Percentiles rank a stretch among this genome's conserved stretches.
phyloP scores from a whole-genome alignment of 352 stramenopile genomes.

The Phytophthora pluvialis region DNA sequence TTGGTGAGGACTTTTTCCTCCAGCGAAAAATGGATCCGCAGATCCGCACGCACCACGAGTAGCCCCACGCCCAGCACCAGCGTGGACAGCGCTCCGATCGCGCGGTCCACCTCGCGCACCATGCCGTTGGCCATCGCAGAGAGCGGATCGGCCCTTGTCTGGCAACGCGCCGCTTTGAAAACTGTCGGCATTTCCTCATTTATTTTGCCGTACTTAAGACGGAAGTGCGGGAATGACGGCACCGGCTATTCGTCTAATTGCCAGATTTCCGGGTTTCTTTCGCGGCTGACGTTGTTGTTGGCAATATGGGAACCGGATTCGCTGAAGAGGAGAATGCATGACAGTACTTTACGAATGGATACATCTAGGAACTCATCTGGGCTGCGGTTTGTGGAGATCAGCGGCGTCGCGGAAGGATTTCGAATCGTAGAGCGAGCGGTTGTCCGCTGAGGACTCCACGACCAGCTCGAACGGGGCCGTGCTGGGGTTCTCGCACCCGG shows the following conservation, averaged over 20 bases:
- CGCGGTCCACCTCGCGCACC: constrained; percentile 80
- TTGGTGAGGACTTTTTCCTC: constrained; percentile 3
- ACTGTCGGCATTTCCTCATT: constrained; percentile 27
- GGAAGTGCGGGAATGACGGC: constrained; percentile 1
- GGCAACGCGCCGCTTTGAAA: constrained; percentile 21
- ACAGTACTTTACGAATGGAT: constrained; percentile 19
- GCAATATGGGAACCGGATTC: background rate
- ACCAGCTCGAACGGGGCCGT: constrained; percentile 55
- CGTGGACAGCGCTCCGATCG: constrained; percentile 78
- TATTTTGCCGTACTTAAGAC: constrained; percentile 37
- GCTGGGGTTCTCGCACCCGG: constrained; percentile 29
- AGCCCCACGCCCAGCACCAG: constrained; percentile 78
- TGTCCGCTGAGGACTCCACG: constrained; percentile 35
- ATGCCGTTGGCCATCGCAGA: constrained; percentile 55
- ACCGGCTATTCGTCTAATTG: constrained; percentile 24
- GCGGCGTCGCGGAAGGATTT: constrained; percentile 17
- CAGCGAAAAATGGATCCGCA: constrained; percentile 2
- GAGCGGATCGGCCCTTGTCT: background rate
- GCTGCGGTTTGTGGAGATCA: constrained; percentile 22
- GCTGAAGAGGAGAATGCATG: background rate
- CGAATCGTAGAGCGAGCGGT: constrained; percentile 14
- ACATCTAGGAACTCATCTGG: constrained; percentile 22
- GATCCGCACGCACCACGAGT: constrained; percentile 55
- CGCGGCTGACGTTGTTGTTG: constrained; percentile 6
- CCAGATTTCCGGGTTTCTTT: constrained; percentile 13